Base-by-base conservation (phyloP, 345 rosid species). In the Turritis glabra region DNA sequence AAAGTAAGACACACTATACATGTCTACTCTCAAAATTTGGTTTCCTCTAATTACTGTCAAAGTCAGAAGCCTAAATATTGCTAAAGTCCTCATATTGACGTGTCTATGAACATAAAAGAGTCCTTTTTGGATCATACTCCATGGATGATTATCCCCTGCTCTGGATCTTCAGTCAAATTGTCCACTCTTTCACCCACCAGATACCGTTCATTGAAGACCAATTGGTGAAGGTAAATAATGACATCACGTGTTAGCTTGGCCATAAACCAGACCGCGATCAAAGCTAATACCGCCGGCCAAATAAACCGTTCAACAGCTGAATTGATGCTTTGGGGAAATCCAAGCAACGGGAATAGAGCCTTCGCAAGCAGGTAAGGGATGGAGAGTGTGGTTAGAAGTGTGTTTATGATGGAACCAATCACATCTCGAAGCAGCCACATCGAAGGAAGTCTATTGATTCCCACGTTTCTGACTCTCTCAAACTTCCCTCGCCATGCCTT, bases 401-500 rank as follows among this genome's bases (percentile, higher is more conserved):
- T 77, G 64, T 5, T 55, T 25, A 64, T 46, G 15, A 77, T 23
- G 5, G 76, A 71, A 54, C 70, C 70, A 29, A 54, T 14, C 51
- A 77, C 71, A 19, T 63, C 59, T 35, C 65, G 40, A 54, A 77
- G 40, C 60, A 77, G 64, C 80, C 76, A 77, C 41, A 19, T 25
- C 0, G 19, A 26, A 35, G 70, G 59, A 44, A 63, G 54, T 18
- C 47, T 30, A 30, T 32, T 1, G 8, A 76, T 17, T 7, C 65
- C 64, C 18, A 43, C 58, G 12, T 10, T 14, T 13, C 55, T 54
- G 46, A 77, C 38, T 32, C 66, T 63, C 50, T 60, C 30, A 1
- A 76, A 22, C 69, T 76, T 76, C 4, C 5, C 15, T 17, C 18
- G 62, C 60, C 80, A 77, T 23, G 75, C 56, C 8, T 38, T n/a